Evolutionary conservation across 2,329 filamentous ascomycete genomes (phyloP).

Genomic region (Thielaviopsis musarum): DNA sequence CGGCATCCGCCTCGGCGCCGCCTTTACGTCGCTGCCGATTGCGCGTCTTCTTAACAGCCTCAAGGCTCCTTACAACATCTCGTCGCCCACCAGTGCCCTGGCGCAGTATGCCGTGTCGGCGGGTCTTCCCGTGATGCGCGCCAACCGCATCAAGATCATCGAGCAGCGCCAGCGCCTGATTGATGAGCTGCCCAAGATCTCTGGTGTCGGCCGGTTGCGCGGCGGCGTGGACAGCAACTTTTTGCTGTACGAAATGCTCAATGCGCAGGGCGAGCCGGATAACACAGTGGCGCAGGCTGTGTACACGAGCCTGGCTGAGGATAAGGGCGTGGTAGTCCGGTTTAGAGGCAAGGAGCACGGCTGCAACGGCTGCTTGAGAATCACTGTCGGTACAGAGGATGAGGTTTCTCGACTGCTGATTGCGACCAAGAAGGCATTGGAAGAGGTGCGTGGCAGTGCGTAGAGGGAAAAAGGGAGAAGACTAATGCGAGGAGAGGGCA

Average conservation of each 20-base stretch:
- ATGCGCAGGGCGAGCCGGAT: slow-evolving; percentile 54
- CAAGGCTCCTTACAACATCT: slow-evolving; percentile 93
- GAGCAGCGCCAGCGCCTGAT: slow-evolving; percentile 63
- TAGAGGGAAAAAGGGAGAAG: neutral
- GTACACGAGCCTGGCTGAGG: slow-evolving; percentile 73
- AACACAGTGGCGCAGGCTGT: slow-evolving; percentile 63
- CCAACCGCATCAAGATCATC: slow-evolving; percentile 52
- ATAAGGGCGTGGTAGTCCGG: slow-evolving; percentile 75
- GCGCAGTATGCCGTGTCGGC: slow-evolving; percentile 55
- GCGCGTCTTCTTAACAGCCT: slow-evolving; percentile 73
- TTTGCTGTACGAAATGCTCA: slow-evolving; percentile 73
- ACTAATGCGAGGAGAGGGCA: neutral
- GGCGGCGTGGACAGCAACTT: slow-evolving; percentile 81
- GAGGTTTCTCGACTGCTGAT: slow-evolving; percentile 68
- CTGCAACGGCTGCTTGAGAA: slow-evolving; percentile 73
- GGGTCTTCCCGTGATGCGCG: slow-evolving; percentile 57
- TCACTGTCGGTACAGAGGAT: slow-evolving; percentile 78
- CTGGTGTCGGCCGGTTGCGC: slow-evolving; percentile 63
- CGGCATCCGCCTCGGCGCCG: slow-evolving; percentile 76
- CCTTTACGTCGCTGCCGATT: slow-evolving; percentile 60
- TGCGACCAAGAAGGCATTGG: slow-evolving; percentile 39
- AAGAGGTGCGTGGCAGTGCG: slow-evolving; percentile 22
- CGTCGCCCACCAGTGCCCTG: slow-evolving; percentile 69
- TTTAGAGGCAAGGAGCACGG: slow-evolving; percentile 88
- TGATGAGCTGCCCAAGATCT: slow-evolving; percentile 52